These are phyloP conservation scores for Fusarium gaditjirri DNA, from an alignment of 2,329 filamentous ascomycete genomes.

Conservation along the genomic window DNA sequence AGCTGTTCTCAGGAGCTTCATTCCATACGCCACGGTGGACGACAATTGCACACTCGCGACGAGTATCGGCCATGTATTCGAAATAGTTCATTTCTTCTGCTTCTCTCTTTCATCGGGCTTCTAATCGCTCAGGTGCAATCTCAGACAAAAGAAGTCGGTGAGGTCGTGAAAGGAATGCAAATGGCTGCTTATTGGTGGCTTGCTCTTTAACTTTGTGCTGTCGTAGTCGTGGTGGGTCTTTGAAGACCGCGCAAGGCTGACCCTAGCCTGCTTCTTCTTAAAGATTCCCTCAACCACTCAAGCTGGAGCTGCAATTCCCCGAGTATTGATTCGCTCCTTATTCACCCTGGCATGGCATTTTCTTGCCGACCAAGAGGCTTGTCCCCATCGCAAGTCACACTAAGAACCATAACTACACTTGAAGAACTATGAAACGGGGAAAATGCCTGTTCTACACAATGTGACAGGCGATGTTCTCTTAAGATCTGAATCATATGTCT, in stretches of 20 bases:
- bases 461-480: no score
- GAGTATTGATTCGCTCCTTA: accelerated
- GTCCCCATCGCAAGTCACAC: not conserved
- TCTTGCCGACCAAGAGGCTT: accelerated
- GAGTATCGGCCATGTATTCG: not conserved
- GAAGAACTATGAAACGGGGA: not conserved
- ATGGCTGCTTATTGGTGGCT: not conserved
- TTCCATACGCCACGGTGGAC: not conserved
- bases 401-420: not conserved
- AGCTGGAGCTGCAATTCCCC: no score
- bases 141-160: not conserved
- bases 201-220: not conserved
- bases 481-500: accelerated
- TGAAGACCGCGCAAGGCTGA: not conserved
- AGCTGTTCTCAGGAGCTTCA: not conserved
- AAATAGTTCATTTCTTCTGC: not conserved
- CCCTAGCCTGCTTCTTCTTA: not conserved
- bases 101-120: not conserved
- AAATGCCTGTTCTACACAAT: not conserved
- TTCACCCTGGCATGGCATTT: no score
- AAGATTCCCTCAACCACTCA: no score
- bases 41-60: not conserved
- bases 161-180: not conserved
- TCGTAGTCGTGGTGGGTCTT: not conserved
- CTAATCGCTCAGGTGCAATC: no score